A percentile compares a stretch with the other conserved stretches of the same genome.
These are phyloP conservation scores for Pyrrhoderma lamaoense DNA, from an alignment of 1,284 basidiomycete species.

Conservation along the genomic window DNA sequence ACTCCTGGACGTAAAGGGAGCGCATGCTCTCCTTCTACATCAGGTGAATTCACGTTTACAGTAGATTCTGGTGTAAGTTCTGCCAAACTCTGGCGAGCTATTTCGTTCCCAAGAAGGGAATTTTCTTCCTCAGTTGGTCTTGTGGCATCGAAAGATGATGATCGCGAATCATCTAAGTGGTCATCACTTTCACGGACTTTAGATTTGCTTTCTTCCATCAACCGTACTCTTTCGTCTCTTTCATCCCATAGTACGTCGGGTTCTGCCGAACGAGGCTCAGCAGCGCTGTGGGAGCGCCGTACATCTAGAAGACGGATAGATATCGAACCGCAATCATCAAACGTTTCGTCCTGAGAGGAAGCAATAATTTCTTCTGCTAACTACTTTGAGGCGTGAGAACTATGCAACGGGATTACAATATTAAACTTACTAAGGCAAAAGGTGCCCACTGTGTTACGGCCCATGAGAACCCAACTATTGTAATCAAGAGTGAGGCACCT, in stretches of 20 bases:
- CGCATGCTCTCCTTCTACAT: conserved; percentile 9
- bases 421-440: conserved; percentile 55
- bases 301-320: conserved; percentile 50
- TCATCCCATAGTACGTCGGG: conserved; percentile 18
- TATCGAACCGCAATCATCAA: conserved; percentile 31
- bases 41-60: conserved; percentile 17
- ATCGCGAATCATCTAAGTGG: conserved; percentile 12
- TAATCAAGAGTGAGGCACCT: conserved; percentile 59
- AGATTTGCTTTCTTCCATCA: conserved; percentile 11
- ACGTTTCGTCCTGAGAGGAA: conserved; percentile 32
- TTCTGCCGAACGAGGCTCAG: conserved; percentile 10
- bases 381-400: conserved; percentile 29
- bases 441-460: conserved; percentile 77
- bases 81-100: conserved; percentile 38
- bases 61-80: conserved; percentile 16
- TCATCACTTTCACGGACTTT: conserved; percentile 5
- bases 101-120: conserved; percentile 36
- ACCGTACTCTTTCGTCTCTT: conserved; percentile 11
- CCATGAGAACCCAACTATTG: conserved; percentile 69
- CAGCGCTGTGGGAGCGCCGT: conserved; percentile 14
- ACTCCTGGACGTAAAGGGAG: background rate
- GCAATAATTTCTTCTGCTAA: conserved; percentile 67
- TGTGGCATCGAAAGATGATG: conserved; percentile 19
- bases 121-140: conserved; percentile 1
- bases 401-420: background rate